Base-by-base conservation (phyloP, 2,329 filamentous ascomycete species). In the Didymella sp. region DNA sequence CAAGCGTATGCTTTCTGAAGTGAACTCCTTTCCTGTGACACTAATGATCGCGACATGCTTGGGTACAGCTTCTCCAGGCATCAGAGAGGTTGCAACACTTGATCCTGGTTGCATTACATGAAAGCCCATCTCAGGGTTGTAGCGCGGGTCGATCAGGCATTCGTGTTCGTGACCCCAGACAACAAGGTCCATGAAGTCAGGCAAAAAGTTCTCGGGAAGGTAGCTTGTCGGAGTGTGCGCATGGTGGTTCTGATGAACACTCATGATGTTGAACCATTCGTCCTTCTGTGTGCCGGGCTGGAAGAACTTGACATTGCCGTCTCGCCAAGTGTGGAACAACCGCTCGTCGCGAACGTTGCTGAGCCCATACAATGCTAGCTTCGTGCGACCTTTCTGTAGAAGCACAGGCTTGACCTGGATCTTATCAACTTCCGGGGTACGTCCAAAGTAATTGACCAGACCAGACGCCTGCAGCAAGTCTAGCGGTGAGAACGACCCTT, bases 111-210 rank as follows among this genome's bases (percentile, higher is more conserved):
- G 95, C 86, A 99, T 97, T 61, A 99, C 94, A 66, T 95, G 87
- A 67, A 99, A 99, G 0, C 89, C 89, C 44, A 89, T 96, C 70
- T 96, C 92, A 0, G 90, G 86, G 67, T 98, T 99, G 43, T 87
- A 82, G 1, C 81, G 80, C 0, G 95, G 95, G 41, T 96, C 88
- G 62, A 99, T 96, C 7, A 94, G 75, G 71, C 95, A 99, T 75
- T 99, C 94, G 72, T 99, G 95, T 76, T 99, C 95, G 70, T 99
- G 95, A 3, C 95, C 95, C 95, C 95, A 99, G 47, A 99, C 85
- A 0, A 99, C 87, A 4, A 99, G 82, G 71, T 99, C 90, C 61
- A 99, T 80, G 79, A 96, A 98, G 17, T 92, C 88, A 0, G 95
- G 96, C 0, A 99, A 81, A 68, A 97, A 95, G 67, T 89, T 92